Conservation (phyloP, 2,329 filamentous ascomycete species). For the Penicillium hesseltinei region DNA sequence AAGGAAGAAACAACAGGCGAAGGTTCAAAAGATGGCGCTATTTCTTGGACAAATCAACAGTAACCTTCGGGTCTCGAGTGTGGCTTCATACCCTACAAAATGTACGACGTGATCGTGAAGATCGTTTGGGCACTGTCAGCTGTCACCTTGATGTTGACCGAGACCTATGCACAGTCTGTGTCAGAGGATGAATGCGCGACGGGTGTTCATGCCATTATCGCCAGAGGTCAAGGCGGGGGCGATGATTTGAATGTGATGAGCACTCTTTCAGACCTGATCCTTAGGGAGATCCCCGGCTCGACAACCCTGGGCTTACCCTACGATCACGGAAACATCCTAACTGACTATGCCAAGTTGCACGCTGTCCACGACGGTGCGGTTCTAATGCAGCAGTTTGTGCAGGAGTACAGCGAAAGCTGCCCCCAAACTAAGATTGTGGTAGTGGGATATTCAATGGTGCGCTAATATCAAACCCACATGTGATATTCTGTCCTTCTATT, state of each 20-base stretch:
- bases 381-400: slow-evolving; percentile 25
- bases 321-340: slow-evolving; percentile 13
- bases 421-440: slow-evolving; percentile 23
- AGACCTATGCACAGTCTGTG: slow-evolving; percentile 12
- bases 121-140: slow-evolving; percentile 8
- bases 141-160: neutral
- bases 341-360: slow-evolving; percentile 13
- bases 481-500: neutral
- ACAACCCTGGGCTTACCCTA: slow-evolving; percentile 24
- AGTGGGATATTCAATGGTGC: slow-evolving; percentile 25
- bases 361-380: slow-evolving; percentile 16
- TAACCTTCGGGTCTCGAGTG: neutral
- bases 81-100: neutral
- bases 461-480: neutral
- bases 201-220: slow-evolving; percentile 23
- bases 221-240: slow-evolving; percentile 22
- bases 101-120: slow-evolving; percentile 11
- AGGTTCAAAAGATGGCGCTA: neutral
- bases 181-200: slow-evolving; percentile 18
- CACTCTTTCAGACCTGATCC: slow-evolving; percentile 21
- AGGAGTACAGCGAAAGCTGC: slow-evolving; percentile 20
- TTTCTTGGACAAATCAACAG: neutral
- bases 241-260: slow-evolving; percentile 26
- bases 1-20: neutral
- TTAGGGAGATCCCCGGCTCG: slow-evolving; percentile 23